Conservation (phyloP, 352 stramenopile genomes). For the Phytophthora crassamura region DNA sequence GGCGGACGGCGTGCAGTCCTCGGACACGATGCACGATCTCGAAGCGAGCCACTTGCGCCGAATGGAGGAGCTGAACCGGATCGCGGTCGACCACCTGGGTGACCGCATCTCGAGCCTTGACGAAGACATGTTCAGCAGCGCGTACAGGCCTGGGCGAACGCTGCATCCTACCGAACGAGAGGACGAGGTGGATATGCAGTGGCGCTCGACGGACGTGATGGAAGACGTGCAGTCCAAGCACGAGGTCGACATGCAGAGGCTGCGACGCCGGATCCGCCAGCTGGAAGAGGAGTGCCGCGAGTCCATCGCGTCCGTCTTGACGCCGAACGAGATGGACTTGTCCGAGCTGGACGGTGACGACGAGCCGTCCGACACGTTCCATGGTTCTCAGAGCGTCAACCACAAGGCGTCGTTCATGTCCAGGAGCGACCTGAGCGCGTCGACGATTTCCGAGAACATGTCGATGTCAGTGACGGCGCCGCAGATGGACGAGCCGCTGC, state of each 20-base stretch:
- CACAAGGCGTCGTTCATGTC: constrained; percentile 30
- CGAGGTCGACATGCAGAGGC: constrained; percentile 50
- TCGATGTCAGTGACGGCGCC: neutral
- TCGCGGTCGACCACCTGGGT: constrained; percentile 54
- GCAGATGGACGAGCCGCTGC: constrained; percentile 47
- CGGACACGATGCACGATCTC: constrained; percentile 47
- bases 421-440: constrained; percentile 36
- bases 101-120: constrained; percentile 52
- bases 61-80: constrained; percentile 64
- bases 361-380: constrained; percentile 5
- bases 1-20: constrained; percentile 31
- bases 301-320: constrained; percentile 62
- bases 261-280: constrained; percentile 48
- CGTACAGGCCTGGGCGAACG: constrained; percentile 27
- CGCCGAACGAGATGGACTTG: constrained; percentile 51
- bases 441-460: constrained; percentile 36
- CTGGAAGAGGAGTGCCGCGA: constrained; percentile 65
- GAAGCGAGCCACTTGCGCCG: constrained; percentile 54
- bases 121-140: constrained; percentile 37
- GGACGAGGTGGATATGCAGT: constrained; percentile 35
- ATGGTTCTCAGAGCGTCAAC: constrained; percentile 23
- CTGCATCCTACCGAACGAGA: constrained; percentile 22
- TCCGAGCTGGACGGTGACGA: constrained; percentile 48
- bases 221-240: constrained; percentile 52
- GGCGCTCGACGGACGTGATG: constrained; percentile 56